Conservation (phyloP, 768 basidiomycete genomes). For the Phanerochaete sordida region DNA sequence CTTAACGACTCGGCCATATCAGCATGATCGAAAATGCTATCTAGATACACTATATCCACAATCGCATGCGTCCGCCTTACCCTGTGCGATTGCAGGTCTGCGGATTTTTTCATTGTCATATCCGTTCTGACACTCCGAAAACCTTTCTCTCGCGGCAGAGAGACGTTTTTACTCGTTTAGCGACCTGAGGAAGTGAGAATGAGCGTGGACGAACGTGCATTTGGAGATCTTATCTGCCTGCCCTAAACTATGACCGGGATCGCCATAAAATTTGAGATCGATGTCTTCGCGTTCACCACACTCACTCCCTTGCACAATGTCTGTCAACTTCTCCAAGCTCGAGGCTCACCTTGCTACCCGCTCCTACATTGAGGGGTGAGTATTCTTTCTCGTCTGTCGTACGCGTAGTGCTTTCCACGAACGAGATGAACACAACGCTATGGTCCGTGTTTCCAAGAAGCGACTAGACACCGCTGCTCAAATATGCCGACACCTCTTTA, state of each 20-base stretch:
- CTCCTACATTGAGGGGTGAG: slow-evolving; percentile 92
- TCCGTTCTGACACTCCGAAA: no score
- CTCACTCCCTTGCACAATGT: slow-evolving; percentile 43
- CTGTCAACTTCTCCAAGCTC: slow-evolving; percentile 66
- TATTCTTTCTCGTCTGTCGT: slow-evolving; percentile 17
- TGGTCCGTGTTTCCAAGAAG: slow-evolving; percentile 98
- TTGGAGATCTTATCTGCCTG: neutral
- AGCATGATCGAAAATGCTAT: slow-evolving; percentile 26
- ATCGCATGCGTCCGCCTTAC: no score
- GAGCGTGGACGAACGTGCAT: neutral
- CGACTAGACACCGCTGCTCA: slow-evolving; percentile 87
- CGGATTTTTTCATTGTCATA: no score
- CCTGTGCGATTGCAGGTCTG: no score
- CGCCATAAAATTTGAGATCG: slow-evolving; percentile 14
- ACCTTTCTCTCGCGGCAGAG: no score
- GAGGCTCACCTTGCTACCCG: slow-evolving; percentile 84
- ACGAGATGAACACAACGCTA: slow-evolving; percentile 70
- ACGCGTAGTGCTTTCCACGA: slow-evolving; percentile 10
- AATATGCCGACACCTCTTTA: slow-evolving; percentile 66
- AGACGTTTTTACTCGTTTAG: no score
- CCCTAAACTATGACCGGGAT: slow-evolving; percentile 10
- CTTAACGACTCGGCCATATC: slow-evolving; percentile 91
- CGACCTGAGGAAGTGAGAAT: no score
- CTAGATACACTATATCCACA: no score
- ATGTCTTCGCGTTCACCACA: neutral